Percentiles rank a stretch among this genome's conserved stretches.
phyloP scores from a whole-genome alignment of 2,329 filamentous ascomycete genomes.

The Cercospora nicotianae region DNA sequence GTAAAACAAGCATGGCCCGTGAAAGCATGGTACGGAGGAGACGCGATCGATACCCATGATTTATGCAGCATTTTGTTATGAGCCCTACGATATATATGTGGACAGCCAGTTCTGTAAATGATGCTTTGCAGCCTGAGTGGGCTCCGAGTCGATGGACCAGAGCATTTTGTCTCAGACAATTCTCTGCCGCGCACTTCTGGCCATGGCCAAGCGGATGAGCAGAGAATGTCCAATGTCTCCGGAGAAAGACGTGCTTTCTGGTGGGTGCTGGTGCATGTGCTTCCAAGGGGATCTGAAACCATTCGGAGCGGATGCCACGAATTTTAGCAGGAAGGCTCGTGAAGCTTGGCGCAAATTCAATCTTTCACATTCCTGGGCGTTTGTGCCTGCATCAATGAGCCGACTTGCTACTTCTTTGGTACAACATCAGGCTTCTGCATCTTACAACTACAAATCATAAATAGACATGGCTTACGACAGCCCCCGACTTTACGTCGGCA shows the following conservation, averaged over 20 bases:
- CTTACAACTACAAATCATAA: not conserved
- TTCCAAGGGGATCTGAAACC: slow-evolving; percentile 1
- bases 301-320: slow-evolving; percentile 2
- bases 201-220: not conserved
- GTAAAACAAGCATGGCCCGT: not conserved
- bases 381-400: slow-evolving; percentile 11
- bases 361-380: not conserved
- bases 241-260: not conserved
- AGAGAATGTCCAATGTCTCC: not conserved
- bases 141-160: not conserved
- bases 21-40: not conserved
- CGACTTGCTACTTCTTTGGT: not conserved
- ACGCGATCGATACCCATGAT: slow-evolving; percentile 12
- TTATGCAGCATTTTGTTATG: slow-evolving; percentile 16
- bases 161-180: not conserved
- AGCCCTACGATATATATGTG: slow-evolving; percentile 4
- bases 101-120: not conserved
- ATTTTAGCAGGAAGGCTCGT: slow-evolving; percentile 9
- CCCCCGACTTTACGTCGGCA: slow-evolving; percentile 52
- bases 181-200: not conserved
- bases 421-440: not conserved
- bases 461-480: slow-evolving; percentile 6
- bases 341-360: slow-evolving; percentile 9
- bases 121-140: not conserved
- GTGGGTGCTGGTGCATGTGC: not conserved